phyloP scores from a whole-genome alignment of 257 asterid species.

The Solanum rostratum region DNA sequence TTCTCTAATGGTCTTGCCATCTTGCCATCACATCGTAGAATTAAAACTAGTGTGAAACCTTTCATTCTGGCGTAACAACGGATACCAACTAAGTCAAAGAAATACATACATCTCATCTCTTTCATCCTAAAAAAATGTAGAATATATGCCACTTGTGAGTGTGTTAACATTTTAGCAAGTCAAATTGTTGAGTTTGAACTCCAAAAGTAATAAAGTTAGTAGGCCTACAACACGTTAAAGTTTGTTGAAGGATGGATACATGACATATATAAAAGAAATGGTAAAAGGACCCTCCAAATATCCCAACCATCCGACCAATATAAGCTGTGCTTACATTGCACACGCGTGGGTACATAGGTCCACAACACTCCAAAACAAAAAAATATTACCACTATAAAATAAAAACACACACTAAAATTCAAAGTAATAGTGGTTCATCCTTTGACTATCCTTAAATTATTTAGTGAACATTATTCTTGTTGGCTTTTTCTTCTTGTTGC shows the following conservation, averaged over 20 bases:
- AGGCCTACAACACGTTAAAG: not conserved
- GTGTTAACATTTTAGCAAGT: not conserved
- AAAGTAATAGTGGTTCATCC: not conserved
- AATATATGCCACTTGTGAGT: not conserved
- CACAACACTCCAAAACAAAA: not conserved
- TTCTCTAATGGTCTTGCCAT: not conserved
- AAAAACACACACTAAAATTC: not conserved
- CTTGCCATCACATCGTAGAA: not conserved
- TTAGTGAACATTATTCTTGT: not conserved
- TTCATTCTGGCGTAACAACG: not conserved
- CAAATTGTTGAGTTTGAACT: not conserved
- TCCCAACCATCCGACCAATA: conserved; percentile 28
- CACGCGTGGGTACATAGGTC: conserved; percentile 30
- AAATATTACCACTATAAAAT: not conserved
- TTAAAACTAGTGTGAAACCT: not conserved
- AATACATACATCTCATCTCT: not conserved
- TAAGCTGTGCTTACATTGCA: conserved; percentile 23
- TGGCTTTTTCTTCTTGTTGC: not conserved
- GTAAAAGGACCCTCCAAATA: conserved; percentile 6
- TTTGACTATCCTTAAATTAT: conserved; percentile 7
- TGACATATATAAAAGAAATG: not conserved
- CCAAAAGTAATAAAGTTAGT: not conserved
- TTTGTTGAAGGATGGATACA: not conserved
- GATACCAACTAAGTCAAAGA: not conserved
- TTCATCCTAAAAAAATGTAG: not conserved